A percentile compares a stretch with the other conserved stretches of the same genome.
These are phyloP conservation scores for Emericellopsis cladophorae DNA, from an alignment of 2,329 filamentous ascomycete species.

Conservation along the genomic window DNA sequence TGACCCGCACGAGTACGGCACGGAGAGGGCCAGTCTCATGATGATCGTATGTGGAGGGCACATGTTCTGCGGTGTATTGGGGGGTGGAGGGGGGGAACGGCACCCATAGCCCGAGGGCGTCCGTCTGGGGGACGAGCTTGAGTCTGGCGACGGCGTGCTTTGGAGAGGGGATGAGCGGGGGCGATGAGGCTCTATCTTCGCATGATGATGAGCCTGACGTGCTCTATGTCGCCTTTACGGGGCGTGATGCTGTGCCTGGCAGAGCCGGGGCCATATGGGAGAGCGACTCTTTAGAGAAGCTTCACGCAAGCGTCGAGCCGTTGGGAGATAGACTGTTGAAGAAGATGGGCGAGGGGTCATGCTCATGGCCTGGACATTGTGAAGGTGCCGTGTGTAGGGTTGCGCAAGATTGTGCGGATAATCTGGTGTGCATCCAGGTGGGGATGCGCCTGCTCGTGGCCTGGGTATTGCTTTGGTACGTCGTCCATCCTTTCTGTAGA, in stretches of 20 bases:
- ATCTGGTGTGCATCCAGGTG: not conserved
- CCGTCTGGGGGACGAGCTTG: slow-evolving; percentile 44
- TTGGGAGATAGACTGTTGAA: slow-evolving; percentile 33
- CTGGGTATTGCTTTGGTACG: not conserved
- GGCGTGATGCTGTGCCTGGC: slow-evolving; percentile 39
- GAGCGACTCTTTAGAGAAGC: slow-evolving; percentile 27
- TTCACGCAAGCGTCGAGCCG: slow-evolving; percentile 31
- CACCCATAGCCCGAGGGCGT: slow-evolving; percentile 28
- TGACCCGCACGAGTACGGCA: slow-evolving; percentile 23
- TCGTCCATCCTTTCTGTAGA: not conserved
- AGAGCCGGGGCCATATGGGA: slow-evolving; percentile 36
- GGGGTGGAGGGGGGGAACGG: slow-evolving; percentile 53
- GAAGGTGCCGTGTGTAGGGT: not conserved
- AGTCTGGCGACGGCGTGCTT: slow-evolving; percentile 34
- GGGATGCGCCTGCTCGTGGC: not conserved
- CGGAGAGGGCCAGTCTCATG: slow-evolving; percentile 38
- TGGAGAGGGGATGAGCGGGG: slow-evolving; percentile 25
- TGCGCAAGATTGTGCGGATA: not conserved
- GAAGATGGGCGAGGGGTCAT: slow-evolving; percentile 13
- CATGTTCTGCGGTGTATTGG: slow-evolving; percentile 40
- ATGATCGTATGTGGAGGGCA: slow-evolving; percentile 39
- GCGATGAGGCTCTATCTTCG: slow-evolving; percentile 19
- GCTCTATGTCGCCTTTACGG: slow-evolving; percentile 45
- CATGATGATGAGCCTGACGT: slow-evolving; percentile 41
- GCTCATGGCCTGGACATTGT: not conserved